Percentiles rank a stretch among this genome's conserved stretches.
Evolutionary conservation across 371 early-diverging fungal genomes (phyloP).

Genomic region (Haplosporangium sp.): DNA sequence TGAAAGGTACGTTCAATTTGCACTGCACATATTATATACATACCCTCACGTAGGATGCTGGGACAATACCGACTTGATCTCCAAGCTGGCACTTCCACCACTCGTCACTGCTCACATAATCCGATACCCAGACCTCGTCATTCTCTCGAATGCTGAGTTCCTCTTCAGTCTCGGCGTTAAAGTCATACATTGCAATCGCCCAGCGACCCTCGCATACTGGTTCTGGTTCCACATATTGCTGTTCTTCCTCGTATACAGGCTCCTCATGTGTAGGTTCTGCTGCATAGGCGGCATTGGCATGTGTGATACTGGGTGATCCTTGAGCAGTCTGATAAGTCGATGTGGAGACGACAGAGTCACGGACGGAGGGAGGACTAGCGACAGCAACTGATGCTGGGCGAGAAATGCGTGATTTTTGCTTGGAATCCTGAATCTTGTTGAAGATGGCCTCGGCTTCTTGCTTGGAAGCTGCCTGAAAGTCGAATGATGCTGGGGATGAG

Average conservation of each 20-base stretch:
- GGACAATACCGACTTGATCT: constrained; percentile 65
- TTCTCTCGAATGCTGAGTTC: constrained; percentile 79
- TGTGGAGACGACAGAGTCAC: constrained; percentile 42
- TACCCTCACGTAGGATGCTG: constrained; percentile 63
- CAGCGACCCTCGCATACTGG: constrained; percentile 55
- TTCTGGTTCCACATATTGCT: constrained; percentile 48
- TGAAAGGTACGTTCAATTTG: neutral
- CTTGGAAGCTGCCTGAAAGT: constrained; percentile 75
- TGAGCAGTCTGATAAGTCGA: constrained; percentile 52
- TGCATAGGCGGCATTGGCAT: constrained; percentile 32
- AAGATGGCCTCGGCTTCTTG: constrained; percentile 76
- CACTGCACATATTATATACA: neutral
- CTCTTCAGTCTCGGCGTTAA: constrained; percentile 78
- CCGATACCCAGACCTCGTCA: constrained; percentile 80
- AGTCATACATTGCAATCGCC: constrained; percentile 84
- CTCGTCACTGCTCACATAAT: constrained; percentile 79
- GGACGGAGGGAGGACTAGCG: constrained; percentile 26
- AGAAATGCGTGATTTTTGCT: constrained; percentile 59
- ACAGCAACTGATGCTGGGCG: constrained; percentile 27
- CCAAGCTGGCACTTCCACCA: constrained; percentile 76
- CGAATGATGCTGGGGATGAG: constrained; percentile 62
- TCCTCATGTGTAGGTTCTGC: constrained; percentile 44
- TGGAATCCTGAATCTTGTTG: constrained; percentile 69
- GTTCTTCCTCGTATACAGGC: constrained; percentile 37
- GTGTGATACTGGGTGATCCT: constrained; percentile 34